phyloP scores from a whole-genome alignment of 2,329 filamentous ascomycete genomes.

The Metarhizium guizhouense region DNA sequence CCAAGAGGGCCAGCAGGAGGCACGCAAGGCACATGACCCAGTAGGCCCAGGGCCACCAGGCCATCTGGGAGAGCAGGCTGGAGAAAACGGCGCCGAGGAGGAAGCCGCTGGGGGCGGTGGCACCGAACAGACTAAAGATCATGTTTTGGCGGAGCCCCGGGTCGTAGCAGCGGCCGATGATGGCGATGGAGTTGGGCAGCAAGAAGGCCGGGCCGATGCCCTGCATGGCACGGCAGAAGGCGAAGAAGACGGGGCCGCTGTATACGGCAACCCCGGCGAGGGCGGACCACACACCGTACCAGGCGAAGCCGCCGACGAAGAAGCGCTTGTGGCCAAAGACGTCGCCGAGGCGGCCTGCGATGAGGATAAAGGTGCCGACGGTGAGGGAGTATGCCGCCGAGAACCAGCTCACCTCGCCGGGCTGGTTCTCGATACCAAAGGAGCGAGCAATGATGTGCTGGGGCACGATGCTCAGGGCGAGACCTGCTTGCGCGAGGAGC shows the following conservation, averaged over 20 bases:
- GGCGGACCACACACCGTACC: slow-evolving; percentile 39
- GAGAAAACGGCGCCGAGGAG: slow-evolving; percentile 20
- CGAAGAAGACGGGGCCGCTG: slow-evolving; percentile 32
- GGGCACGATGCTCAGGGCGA: slow-evolving; percentile 12
- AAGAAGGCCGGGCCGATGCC: slow-evolving; percentile 45
- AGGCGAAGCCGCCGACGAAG: slow-evolving; percentile 39
- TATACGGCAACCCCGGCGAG: slow-evolving; percentile 28
- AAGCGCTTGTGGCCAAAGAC: slow-evolving; percentile 42
- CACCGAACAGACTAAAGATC: slow-evolving; percentile 26
- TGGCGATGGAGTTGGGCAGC: slow-evolving; percentile 47
- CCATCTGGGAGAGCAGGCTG: slow-evolving; percentile 8
- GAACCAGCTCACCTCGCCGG: slow-evolving; percentile 37
- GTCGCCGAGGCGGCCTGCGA: slow-evolving; percentile 43
- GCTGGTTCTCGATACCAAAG: slow-evolving; percentile 29
- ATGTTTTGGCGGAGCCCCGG: slow-evolving; percentile 24
- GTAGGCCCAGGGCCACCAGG: slow-evolving; percentile 35
- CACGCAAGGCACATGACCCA: slow-evolving; percentile 26
- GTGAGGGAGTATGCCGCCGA: slow-evolving; percentile 44
- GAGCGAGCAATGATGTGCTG: slow-evolving; percentile 34
- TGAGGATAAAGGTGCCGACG: slow-evolving; percentile 43
- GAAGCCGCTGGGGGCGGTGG: slow-evolving; percentile 22
- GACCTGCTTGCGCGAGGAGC: slow-evolving; percentile 13
- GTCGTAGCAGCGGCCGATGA: slow-evolving; percentile 43
- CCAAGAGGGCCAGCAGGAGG: slow-evolving; percentile 15
- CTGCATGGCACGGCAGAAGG: slow-evolving; percentile 38